These are phyloP conservation scores for Carex arenaria DNA, from an alignment of 202 grass and related monocot genomes.

Conservation along the genomic window DNA sequence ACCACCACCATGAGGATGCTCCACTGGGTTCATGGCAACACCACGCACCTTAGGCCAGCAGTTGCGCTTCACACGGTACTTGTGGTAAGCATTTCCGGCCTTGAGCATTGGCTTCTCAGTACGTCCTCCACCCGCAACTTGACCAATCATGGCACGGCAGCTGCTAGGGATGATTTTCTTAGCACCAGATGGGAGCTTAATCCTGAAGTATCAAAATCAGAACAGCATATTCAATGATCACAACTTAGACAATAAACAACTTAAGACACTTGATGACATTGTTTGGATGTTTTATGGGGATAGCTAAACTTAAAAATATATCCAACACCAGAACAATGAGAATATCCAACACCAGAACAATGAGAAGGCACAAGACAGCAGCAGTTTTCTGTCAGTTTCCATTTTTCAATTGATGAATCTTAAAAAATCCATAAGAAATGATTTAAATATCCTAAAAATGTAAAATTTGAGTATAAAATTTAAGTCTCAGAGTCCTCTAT, in stretches of 20 bases:
- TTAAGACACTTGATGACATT: not conserved
- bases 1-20: slow-evolving; percentile 96
- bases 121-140: slow-evolving; percentile 79
- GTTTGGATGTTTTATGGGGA: not conserved
- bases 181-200: slow-evolving; percentile 85
- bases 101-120: slow-evolving; percentile 88
- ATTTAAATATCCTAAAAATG: too few relatives aligned
- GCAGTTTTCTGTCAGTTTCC: too few relatives aligned
- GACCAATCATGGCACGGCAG: slow-evolving; percentile 90
- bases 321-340: not conserved
- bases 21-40: slow-evolving; percentile 95
- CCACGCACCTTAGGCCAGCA: slow-evolving; percentile 96
- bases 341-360: not conserved
- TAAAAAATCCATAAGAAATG: too few relatives aligned
- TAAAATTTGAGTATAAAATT: too few relatives aligned
- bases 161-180: slow-evolving; percentile 85
- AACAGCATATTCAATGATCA: not conserved
- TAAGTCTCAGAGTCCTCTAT: too few relatives aligned
- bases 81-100: slow-evolving; percentile 91
- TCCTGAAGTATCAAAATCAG: slow-evolving; percentile 16
- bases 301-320: not conserved
- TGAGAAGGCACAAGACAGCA: not conserved
- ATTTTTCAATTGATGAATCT: too few relatives aligned
- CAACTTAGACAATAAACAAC: not conserved
- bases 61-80: slow-evolving; percentile 86